Evolutionary conservation across 306 rosid genomes (phyloP).

Genomic region (Casuarina glauca): DNA sequence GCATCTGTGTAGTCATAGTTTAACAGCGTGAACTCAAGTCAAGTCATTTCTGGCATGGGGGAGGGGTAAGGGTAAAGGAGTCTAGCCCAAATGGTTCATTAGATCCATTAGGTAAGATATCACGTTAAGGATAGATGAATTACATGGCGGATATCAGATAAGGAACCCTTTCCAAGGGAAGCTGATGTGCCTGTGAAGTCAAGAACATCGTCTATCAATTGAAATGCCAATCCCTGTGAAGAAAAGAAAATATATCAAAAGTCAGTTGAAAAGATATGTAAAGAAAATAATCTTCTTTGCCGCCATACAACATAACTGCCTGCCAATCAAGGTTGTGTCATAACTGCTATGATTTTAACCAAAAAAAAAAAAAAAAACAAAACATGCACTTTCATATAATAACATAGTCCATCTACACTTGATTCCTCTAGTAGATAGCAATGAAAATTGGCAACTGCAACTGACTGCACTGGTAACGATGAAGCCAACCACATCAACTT

Average conservation of each 20-base stretch:
- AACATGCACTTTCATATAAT: not conserved
- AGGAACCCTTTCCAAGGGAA: conserved; percentile 94
- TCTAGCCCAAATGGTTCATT: not conserved
- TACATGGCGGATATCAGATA: conserved; percentile 87
- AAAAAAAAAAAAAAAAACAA: not conserved
- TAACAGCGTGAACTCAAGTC: not conserved
- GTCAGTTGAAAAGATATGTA: not conserved
- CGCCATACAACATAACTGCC: not conserved
- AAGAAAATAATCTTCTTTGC: not conserved
- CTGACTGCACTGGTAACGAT: not conserved
- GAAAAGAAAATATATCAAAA: conserved; percentile 4
- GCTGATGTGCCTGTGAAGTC: conserved; percentile 92
- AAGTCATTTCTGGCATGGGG: not conserved
- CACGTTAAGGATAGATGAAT: conserved; percentile 28
- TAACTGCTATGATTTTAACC: not conserved
- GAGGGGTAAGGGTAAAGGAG: not conserved
- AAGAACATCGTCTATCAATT: conserved; percentile 88
- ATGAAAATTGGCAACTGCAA: not conserved
- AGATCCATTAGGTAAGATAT: not conserved
- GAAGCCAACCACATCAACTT: not conserved
- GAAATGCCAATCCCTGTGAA: conserved; percentile 91
- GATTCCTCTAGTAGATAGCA: not conserved
- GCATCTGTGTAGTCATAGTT: not conserved
- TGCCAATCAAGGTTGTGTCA: not conserved
- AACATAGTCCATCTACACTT: not conserved